Base-by-base conservation (phyloP, 1,139 yeast species). In the Candida sanyaensis region DNA sequence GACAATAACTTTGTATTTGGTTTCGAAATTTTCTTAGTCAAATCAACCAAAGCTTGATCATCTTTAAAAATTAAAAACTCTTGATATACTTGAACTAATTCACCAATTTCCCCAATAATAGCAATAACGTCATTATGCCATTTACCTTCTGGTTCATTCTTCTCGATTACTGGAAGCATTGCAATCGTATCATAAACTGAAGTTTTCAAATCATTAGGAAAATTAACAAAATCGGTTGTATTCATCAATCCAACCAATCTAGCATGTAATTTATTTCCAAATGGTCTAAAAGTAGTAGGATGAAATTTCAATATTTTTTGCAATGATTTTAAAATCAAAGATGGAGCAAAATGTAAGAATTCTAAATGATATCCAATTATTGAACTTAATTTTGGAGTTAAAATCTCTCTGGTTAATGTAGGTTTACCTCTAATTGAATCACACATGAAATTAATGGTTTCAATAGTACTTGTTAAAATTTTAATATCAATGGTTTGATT, bases 281-380 rank as follows among this genome's bases (percentile, higher is more conserved):
- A 84, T 8, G 96, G 96, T 63, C 93, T 79, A 61, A 89, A 88
- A 2, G 96, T 86, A 4, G 95, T 88, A 1, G 96, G 80, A 61
- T 88, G 88, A 51, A 77, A 73, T 39, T 68, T 66, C 43, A 87
- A 68, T 17, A 86, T 63, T 21, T 65, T 69, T 48, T 71, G 71
- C 52, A 88, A 67, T 1, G 86, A 75, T 2, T 74, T 75, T 26
- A 86, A 62, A 28, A 78, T 62, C 28, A 75, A 61, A 36, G 55
- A 57, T 1, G 84, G 84, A 27, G 64, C 58, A 44, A 61, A 58
- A 13, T 63, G 65, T 24, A 83, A 61, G 48, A 71, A 65, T 17
- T 71, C 79, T 48, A 88, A 61, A 54, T 86, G 73, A 6, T 79
- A 66, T 21, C 81, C 73, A 48, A 88, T 79, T 39, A 87, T 81